These are phyloP conservation scores for Teratosphaeria nubilosa DNA, from an alignment of 2,329 filamentous ascomycete species.

Conservation along the genomic window DNA sequence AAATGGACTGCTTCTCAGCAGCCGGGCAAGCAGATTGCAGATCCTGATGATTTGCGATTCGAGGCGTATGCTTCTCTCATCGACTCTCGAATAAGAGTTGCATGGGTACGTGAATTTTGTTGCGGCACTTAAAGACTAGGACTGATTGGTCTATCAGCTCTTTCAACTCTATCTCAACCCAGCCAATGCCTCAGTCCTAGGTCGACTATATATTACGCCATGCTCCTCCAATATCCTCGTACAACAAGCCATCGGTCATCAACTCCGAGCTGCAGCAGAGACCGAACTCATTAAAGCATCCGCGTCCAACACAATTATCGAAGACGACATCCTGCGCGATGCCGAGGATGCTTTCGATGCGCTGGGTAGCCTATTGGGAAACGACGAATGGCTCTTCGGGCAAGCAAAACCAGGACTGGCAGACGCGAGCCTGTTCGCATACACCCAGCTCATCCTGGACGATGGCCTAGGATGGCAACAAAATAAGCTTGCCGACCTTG, in stretches of 20 bases:
- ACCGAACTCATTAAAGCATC: conserved; percentile 59
- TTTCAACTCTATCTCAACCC: conserved; percentile 70
- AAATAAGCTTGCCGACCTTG: conserved; percentile 45
- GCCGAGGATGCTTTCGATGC: conserved; percentile 54
- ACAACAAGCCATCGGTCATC: conserved; percentile 49
- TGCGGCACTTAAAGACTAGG: not conserved
- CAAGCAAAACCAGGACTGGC: conserved; percentile 56
- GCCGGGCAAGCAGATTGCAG: conserved; percentile 22
- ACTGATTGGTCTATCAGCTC: conserved; percentile 38
- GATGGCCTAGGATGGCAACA: conserved; percentile 55
- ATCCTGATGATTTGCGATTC: conserved; percentile 46
- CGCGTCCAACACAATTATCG: conserved; percentile 21
- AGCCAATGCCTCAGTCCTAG: conserved; percentile 58
- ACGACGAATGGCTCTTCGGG: conserved; percentile 53
- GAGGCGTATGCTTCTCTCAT: conserved; percentile 72
- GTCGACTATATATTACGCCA: conserved; percentile 58
- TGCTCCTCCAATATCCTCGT: conserved; percentile 54
- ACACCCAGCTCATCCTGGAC: conserved; percentile 70
- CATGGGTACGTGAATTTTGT: conserved; percentile 54
- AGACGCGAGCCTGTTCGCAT: conserved; percentile 83
- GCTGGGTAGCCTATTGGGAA: conserved; percentile 48
- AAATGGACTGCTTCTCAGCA: conserved; percentile 49
- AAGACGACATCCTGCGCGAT: conserved; percentile 48
- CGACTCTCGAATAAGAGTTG: conserved; percentile 66
- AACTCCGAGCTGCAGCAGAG: conserved; percentile 63